Percentiles rank a stretch among this genome's conserved stretches.
Conservation (phyloP, 345 rosid genomes). For the Eucalyptus sp. region DNA sequence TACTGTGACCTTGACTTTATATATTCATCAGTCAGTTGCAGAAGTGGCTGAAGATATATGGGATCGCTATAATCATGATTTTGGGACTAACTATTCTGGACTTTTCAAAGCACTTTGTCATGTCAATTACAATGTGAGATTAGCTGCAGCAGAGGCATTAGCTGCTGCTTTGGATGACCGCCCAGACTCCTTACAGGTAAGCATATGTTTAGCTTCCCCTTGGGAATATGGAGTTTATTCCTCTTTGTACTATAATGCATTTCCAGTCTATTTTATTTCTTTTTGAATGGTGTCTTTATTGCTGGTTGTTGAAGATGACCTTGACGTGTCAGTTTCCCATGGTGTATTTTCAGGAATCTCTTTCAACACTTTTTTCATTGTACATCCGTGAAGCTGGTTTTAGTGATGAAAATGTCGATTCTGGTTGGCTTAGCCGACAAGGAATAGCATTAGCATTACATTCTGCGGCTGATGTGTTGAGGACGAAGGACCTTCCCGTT, state of each 20-base stretch:
- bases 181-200: conserved; percentile 76
- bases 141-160: conserved; percentile 94
- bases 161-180: conserved; percentile 95
- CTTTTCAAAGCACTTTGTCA: conserved; percentile 82
- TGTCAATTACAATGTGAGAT: conserved; percentile 68
- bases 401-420: conserved; percentile 52
- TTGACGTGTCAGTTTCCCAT: not conserved
- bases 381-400: conserved; percentile 62
- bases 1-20: not conserved
- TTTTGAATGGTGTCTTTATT: not conserved
- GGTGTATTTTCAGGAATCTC: conserved; percentile 50
- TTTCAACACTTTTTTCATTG: conserved; percentile 79
- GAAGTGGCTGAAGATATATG: conserved; percentile 90
- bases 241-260: not conserved
- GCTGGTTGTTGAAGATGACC: not conserved
- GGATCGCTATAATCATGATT: conserved; percentile 85
- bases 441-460: conserved; percentile 86
- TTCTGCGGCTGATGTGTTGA: conserved; percentile 86
- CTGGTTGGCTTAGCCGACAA: conserved; percentile 92
- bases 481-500: conserved; percentile 93
- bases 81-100: conserved; percentile 91
- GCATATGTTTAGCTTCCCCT: not conserved
- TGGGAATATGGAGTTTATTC: not conserved
- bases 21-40: conserved; percentile 61
- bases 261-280: not conserved